A percentile compares a stretch with the other conserved stretches of the same genome.
Evolutionary conservation across 192 early-diverging fungal species (phyloP).

Genomic region (Linnemannia schmuckeri): DNA sequence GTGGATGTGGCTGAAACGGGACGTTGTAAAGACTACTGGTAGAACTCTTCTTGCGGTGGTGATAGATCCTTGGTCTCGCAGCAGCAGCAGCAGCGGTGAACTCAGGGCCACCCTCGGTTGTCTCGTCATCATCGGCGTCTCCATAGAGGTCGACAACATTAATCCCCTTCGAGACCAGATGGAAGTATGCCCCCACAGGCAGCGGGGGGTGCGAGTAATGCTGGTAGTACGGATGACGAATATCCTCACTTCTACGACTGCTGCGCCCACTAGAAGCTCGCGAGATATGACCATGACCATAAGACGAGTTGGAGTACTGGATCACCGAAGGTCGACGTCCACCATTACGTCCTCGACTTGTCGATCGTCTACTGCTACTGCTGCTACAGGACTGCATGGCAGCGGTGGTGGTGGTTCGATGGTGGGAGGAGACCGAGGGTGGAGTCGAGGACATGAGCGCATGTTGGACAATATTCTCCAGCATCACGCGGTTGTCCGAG

Average conservation of each 20-base stretch:
- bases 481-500: not conserved
- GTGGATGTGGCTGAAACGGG: not conserved
- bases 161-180: not conserved
- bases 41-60: not conserved
- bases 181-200: not conserved
- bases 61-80: not conserved
- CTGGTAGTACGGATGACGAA: not conserved
- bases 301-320: not conserved
- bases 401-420: not conserved
- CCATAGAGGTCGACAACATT: not conserved
- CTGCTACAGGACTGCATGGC: not conserved
- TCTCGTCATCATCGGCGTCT: not conserved
- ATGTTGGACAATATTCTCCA: not conserved
- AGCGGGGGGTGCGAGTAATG: no score
- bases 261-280: not conserved
- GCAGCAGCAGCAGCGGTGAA: no score
- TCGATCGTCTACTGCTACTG: not conserved
- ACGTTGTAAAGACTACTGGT: not conserved
- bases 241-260: not conserved
- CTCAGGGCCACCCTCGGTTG: not conserved
- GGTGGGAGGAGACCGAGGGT: not conserved
- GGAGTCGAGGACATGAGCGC: not conserved
- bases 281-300: not conserved
- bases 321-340: not conserved
- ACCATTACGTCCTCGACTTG: not conserved